These are phyloP conservation scores for Phaeosphaeriaceae sp. DNA, from an alignment of 2,329 filamentous ascomycete species.

Conservation along the genomic window DNA sequence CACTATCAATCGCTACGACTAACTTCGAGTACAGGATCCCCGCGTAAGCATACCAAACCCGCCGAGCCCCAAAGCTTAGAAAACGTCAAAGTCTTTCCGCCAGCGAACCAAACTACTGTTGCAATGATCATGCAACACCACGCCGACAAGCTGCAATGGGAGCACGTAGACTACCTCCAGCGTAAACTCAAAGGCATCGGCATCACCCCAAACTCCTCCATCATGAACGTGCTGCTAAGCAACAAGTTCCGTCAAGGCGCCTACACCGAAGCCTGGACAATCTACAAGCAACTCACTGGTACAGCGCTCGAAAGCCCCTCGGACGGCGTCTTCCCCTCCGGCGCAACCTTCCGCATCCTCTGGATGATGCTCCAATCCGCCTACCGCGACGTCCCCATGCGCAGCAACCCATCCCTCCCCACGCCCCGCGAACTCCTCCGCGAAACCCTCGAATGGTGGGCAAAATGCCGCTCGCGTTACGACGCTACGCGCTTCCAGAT, in stretches of 20 bases:
- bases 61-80: not conserved
- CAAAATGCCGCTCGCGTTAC: conserved; percentile 23
- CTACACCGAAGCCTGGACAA: conserved; percentile 36
- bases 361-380: conserved; percentile 44
- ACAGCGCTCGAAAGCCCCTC: conserved; percentile 2
- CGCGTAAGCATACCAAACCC: conserved; percentile 4
- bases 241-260: conserved; percentile 37
- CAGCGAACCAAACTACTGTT: conserved; percentile 39
- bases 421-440: conserved; percentile 39
- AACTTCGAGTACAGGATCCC: not conserved
- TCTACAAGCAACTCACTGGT: conserved; percentile 37
- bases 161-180: conserved; percentile 43
- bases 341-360: conserved; percentile 35
- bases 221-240: conserved; percentile 45
- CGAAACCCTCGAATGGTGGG: conserved; percentile 42
- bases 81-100: conserved; percentile 21
- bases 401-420: conserved; percentile 30
- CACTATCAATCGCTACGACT: not conserved
- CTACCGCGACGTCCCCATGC: conserved; percentile 24
- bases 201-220: conserved; percentile 27
- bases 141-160: conserved; percentile 34
- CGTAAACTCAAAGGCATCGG: conserved; percentile 29
- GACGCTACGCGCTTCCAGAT: conserved; percentile 36
- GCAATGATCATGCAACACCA: conserved; percentile 42
- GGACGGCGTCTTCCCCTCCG: conserved; percentile 36